phyloP scores from a whole-genome alignment of 2,329 filamentous ascomycete genomes.

The Simplicillium sp. region DNA sequence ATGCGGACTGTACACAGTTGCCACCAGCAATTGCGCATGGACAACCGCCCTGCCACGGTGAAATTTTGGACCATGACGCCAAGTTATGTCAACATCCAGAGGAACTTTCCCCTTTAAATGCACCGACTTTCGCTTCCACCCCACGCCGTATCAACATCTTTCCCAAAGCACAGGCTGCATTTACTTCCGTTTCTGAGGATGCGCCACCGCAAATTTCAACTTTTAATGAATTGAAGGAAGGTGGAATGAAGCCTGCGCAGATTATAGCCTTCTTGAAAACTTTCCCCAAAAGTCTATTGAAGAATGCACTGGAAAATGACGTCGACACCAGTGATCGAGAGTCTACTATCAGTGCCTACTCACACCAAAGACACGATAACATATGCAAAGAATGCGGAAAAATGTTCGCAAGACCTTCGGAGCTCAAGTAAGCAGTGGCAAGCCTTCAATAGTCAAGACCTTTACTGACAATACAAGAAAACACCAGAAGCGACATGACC shows the following conservation, averaged over 20 bases:
- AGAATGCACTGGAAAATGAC: conserved; percentile 17
- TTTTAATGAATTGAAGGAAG: not conserved
- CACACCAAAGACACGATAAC: conserved; percentile 7
- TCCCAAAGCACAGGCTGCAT: no score
- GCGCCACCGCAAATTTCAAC: not conserved
- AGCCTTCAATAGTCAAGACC: no score
- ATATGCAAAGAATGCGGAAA: conserved; percentile 35
- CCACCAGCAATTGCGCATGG: no score
- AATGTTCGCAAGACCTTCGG: conserved; percentile 38
- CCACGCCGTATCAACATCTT: no score
- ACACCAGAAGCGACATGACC: conserved; percentile 71
- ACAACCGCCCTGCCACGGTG: no score
- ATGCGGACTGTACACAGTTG: no score
- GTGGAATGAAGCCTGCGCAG: conserved; percentile 2
- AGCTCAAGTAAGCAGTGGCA: conserved; percentile 40
- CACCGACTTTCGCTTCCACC: no score
- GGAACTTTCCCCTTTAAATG: no score
- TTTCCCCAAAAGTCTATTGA: conserved; percentile 21
- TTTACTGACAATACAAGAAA: conserved; percentile 46
- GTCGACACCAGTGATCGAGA: not conserved
- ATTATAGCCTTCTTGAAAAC: conserved; percentile 14
- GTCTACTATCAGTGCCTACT: not conserved
- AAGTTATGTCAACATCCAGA: no score
- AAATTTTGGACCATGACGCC: no score
- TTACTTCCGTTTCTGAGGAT: no score